Conservation (phyloP, 129 eudicot genomes). For the Arctium minus region DNA sequence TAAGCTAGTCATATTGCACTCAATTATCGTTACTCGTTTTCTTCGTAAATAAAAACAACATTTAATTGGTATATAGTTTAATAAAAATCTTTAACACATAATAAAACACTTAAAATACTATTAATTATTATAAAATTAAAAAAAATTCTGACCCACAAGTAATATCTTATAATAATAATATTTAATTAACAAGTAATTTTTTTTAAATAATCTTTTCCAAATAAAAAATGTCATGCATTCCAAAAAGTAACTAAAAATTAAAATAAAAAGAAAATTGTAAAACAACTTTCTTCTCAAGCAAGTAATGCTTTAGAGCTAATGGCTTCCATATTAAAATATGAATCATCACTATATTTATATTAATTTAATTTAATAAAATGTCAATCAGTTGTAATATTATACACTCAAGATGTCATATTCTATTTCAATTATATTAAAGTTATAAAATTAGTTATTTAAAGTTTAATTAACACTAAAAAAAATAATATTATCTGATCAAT, state of each 20-base stretch:
- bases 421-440: neutral
- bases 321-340: neutral
- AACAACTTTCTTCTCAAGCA: conserved; percentile 7
- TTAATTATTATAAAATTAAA: neutral
- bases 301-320: conserved; percentile 11
- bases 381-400: neutral
- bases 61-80: neutral
- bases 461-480: too few relatives aligned
- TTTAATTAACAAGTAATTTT: neutral
- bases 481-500: too few relatives aligned
- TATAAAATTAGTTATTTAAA: too few relatives aligned
- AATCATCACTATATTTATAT: neutral
- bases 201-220: too few relatives aligned
- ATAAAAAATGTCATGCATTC: neutral
- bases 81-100: neutral
- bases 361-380: neutral
- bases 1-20: neutral
- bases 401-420: neutral
- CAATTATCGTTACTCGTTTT: neutral
- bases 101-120: neutral
- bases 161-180: too few relatives aligned
- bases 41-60: neutral
- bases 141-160: too few relatives aligned
- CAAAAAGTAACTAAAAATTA: neutral
- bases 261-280: neutral